These are phyloP conservation scores for Citrus australasica DNA, from an alignment of 345 rosid species.

Conservation along the genomic window DNA sequence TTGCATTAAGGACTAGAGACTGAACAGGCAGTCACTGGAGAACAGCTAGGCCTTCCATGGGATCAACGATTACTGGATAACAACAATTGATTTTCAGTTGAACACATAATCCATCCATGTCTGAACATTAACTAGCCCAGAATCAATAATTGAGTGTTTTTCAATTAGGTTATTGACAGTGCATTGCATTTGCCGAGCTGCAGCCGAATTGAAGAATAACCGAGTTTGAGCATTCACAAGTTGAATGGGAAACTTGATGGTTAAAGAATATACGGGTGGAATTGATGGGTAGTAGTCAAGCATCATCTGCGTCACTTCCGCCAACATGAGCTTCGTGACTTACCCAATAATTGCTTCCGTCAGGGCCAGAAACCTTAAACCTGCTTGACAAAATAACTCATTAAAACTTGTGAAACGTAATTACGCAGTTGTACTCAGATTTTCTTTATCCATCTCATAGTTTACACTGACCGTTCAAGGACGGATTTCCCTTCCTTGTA, in stretches of 20 bases:
- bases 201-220: conserved; percentile 19
- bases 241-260: conserved; percentile 16
- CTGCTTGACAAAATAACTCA: conserved; percentile 49
- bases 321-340: conserved; percentile 68
- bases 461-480: conserved; percentile 77
- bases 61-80: not conserved
- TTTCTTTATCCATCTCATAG: not conserved
- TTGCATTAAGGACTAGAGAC: not conserved
- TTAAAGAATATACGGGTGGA: conserved; percentile 46
- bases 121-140: conserved; percentile 10
- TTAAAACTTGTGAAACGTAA: conserved; percentile 4
- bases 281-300: conserved; percentile 35
- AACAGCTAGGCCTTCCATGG: not conserved
- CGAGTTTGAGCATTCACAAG: conserved; percentile 25
- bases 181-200: not conserved
- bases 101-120: conserved; percentile 13
- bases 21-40: not conserved
- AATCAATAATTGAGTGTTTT: conserved; percentile 27
- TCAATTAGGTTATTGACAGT: conserved; percentile 26
- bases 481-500: conserved; percentile 99
- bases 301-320: conserved; percentile 94
- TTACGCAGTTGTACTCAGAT: conserved; percentile 4
- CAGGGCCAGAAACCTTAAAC: conserved; percentile 86
- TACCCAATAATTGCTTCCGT: conserved; percentile 76
- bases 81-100: conserved; percentile 6